Base-by-base conservation (phyloP, 371 early-diverging fungal genomes). In the Sporodiniella umbellata region DNA sequence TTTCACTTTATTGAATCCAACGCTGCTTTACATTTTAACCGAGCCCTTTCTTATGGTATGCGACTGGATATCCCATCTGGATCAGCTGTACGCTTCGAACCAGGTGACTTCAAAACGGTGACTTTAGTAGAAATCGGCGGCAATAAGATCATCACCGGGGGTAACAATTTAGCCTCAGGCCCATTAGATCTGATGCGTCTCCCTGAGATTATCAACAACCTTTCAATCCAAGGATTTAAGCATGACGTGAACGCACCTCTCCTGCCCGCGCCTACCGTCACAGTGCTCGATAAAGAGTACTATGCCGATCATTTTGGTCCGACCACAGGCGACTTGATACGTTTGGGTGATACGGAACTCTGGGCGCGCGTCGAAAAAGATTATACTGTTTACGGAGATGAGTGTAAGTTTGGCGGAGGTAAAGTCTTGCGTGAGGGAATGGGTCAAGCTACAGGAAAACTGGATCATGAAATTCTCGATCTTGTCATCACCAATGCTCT, bases 1-100 rank as follows among this genome's bases (percentile, higher is more conserved):
- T 95, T 83, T 68, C 96, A 94, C 53, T 90, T 96, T 54, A 90
- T 93, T 48, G 96, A 96, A 64, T 78, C 88, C 44, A 95, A 96
- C 66, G 76, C 83, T 11, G 56, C 58, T 8, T 75, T 96, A 5
- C 53, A 58, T 44, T 94, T 96, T 74, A 94, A 95, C 64, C 87
- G 96, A 10, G 71, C 66, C 0, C 51, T 84, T 8, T 81, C 95
- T 0, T 94, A 93, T 62, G 95, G 94, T 8, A 79, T 79, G 55
- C 80, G 94, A 3, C 70, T 96, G 10, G 93, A 95, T 69, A 93
- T 96, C 46, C 90, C 95, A 2, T 91, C 90, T 1, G 90, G 88
- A 22, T 77, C 84, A 0, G 85, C 87, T 0, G 78, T 85, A 43
- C 85, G 88, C 4, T 89, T 88, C 48, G 91, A 89, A 51, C 86